Percentiles rank a stretch among this genome's conserved stretches.
These are phyloP conservation scores for Pichia deserticola DNA, from an alignment of 805 yeast genomes.

Conservation along the genomic window DNA sequence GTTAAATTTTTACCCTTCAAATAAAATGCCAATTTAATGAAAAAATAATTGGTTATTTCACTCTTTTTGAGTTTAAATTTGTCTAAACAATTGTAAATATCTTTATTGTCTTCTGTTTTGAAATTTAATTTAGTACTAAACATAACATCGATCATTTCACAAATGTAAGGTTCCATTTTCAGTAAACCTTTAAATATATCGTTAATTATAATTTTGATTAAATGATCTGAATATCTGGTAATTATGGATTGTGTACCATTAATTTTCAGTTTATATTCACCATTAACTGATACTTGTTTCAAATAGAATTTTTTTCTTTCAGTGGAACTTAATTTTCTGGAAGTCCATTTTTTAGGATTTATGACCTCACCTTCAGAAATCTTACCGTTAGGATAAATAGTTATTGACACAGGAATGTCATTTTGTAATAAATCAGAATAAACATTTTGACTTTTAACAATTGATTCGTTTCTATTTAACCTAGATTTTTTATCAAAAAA, in stretches of 20 bases:
- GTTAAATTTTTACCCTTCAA: neutral
- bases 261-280: neutral
- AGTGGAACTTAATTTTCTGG: neutral
- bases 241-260: neutral
- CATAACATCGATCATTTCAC: conserved; percentile 3
- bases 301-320: conserved; percentile 9
- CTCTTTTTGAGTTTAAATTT: neutral
- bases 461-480: neutral
- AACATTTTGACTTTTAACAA: conserved; percentile 1
- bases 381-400: conserved; percentile 12
- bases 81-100: neutral
- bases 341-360: neutral
- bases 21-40: neutral
- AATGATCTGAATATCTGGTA: conserved; percentile 1
- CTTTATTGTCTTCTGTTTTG: neutral
- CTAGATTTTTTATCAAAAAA: neutral
- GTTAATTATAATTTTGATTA: conserved; percentile 1
- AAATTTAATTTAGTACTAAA: conserved; percentile 4
- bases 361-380: neutral
- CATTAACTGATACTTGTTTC: neutral
- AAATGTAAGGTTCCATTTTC: conserved; percentile 2
- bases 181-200: conserved; percentile 11
- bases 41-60: neutral
- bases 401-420: conserved; percentile 5
- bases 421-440: conserved; percentile 2